These are phyloP conservation scores for Rutstroemia sp. DNA, from an alignment of 2,329 filamentous ascomycete genomes.

Conservation along the genomic window DNA sequence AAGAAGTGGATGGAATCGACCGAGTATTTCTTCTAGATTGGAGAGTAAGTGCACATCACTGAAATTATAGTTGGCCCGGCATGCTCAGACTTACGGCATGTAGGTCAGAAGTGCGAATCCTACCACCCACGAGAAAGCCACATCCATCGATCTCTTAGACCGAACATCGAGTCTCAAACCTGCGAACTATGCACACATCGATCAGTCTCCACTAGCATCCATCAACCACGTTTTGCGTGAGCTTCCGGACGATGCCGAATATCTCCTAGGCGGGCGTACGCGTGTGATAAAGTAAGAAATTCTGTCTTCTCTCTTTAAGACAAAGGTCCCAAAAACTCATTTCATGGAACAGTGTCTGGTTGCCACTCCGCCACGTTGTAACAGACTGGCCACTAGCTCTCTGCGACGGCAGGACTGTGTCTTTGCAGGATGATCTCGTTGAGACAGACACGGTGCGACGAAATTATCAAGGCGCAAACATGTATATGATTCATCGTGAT, in stretches of 20 bases:
- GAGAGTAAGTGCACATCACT: too few species aligned
- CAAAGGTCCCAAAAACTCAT: not conserved
- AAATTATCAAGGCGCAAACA: slow-evolving; percentile 10
- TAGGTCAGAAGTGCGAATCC: not conserved
- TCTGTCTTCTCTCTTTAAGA: too few species aligned
- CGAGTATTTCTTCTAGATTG: too few species aligned
- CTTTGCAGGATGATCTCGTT: not conserved
- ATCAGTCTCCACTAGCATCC: not conserved
- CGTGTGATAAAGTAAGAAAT: too few species aligned
- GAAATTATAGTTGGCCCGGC: too few species aligned
- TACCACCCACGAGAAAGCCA: not conserved
- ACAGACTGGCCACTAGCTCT: slow-evolving; percentile 11
- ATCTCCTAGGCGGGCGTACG: too few species aligned
- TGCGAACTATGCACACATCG: not conserved
- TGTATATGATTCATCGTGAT: slow-evolving; percentile 4
- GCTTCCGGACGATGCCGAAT: too few species aligned
- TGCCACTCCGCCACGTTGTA: not conserved
- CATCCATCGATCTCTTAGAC: not conserved
- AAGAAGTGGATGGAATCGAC: too few species aligned
- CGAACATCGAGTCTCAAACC: not conserved
- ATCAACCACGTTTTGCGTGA: not conserved
- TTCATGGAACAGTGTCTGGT: slow-evolving; percentile 6
- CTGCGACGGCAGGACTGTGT: slow-evolving; percentile 11
- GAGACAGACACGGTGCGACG: slow-evolving; percentile 9
- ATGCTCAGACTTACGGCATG: too few species aligned